These are phyloP conservation scores for Neonectria sp. DNA, from an alignment of 2,329 filamentous ascomycete species.

Conservation along the genomic window DNA sequence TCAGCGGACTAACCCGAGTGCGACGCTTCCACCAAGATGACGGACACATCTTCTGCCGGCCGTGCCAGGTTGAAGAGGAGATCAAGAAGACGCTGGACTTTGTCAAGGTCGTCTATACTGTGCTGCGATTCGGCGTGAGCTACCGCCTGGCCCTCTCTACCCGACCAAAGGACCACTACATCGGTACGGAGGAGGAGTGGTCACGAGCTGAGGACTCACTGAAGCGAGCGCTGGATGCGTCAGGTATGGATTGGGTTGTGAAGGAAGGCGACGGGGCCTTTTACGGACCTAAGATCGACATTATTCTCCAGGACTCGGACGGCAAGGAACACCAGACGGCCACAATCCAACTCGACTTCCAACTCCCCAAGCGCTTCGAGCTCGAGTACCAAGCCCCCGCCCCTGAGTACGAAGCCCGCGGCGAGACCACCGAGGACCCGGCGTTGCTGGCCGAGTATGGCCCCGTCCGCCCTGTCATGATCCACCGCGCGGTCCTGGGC, in stretches of 20 bases:
- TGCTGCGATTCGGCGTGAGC: conserved; percentile 75
- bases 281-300: conserved; percentile 93
- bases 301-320: conserved; percentile 83
- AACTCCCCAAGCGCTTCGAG: conserved; percentile 86
- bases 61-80: conserved; percentile 80
- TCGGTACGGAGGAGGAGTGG: conserved; percentile 80
- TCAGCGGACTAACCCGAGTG: conserved; percentile 87
- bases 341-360: conserved; percentile 92
- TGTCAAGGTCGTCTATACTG: conserved; percentile 79
- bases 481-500: conserved; percentile 88
- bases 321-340: conserved; percentile 92
- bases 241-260: conserved; percentile 79
- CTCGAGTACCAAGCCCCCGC: conserved; percentile 81
- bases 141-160: conserved; percentile 87
- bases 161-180: conserved; percentile 81
- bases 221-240: conserved; percentile 69
- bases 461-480: conserved; percentile 79
- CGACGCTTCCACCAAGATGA: conserved; percentile 93
- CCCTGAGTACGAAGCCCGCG: conserved; percentile 71
- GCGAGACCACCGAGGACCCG: conserved; percentile 65
- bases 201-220: conserved; percentile 59
- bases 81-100: conserved; percentile 83
- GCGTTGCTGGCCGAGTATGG: conserved; percentile 67
- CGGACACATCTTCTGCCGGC: conserved; percentile 90
- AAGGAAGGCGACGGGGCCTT: conserved; percentile 91